These are phyloP conservation scores for Colletotrichum lindemuthianum DNA, from an alignment of 2,329 filamentous ascomycete species.

Conservation along the genomic window DNA sequence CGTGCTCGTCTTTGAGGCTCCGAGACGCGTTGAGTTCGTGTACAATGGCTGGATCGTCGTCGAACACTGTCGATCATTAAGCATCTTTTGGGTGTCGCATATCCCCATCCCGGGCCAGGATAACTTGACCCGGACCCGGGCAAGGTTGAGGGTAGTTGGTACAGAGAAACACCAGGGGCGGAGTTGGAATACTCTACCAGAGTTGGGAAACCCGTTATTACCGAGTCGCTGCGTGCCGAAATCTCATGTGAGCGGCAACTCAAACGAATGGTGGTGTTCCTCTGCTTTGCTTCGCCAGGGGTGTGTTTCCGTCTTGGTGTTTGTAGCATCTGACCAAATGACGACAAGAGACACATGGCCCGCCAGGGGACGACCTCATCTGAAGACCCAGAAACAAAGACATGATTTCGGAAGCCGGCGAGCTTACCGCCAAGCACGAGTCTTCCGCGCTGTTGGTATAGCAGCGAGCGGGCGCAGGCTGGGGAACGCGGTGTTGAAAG, in stretches of 20 bases:
- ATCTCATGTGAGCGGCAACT: neutral
- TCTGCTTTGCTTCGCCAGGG: neutral
- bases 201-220: neutral
- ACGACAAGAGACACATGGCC: slow-evolving; percentile 2
- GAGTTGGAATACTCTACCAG: neutral
- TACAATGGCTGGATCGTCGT: slow-evolving; percentile 2
- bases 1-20: slow-evolving; percentile 8
- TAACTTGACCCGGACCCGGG: slow-evolving; percentile 22
- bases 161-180: slow-evolving; percentile 17
- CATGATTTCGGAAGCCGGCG: slow-evolving; percentile 25
- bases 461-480: neutral
- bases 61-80: slow-evolving; percentile 26
- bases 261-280: slow-evolving; percentile 12
- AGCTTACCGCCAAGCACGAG: slow-evolving; percentile 4
- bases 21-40: neutral
- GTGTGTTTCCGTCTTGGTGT: neutral
- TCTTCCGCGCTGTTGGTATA: slow-evolving; percentile 7
- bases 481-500: neutral
- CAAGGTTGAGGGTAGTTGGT: neutral
- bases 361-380: slow-evolving; percentile 17
- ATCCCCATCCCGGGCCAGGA: slow-evolving; percentile 18
- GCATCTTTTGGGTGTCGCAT: slow-evolving; percentile 19
- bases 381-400: slow-evolving; percentile 7
- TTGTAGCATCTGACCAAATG: neutral
- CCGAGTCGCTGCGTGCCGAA: neutral